These are phyloP conservation scores for Nepenthes mirabilis DNA, from an alignment of 148 eudicot species.

Conservation along the genomic window DNA sequence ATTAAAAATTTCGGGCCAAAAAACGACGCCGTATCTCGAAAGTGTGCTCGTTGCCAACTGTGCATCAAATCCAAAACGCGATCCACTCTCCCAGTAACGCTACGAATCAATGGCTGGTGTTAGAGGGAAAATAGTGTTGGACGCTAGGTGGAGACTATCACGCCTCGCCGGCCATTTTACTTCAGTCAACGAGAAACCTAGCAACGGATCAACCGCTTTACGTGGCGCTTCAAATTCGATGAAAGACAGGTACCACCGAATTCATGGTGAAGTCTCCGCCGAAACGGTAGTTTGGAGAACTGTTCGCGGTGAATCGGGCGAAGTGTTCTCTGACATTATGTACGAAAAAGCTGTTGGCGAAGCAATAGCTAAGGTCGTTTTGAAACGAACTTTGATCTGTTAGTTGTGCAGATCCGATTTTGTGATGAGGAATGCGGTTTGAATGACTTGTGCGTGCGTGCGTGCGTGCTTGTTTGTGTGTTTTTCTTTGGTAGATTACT, in stretches of 20 bases:
- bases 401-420: too few species aligned
- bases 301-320: conserved; percentile 41
- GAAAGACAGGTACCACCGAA: conserved; percentile 46
- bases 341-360: conserved; percentile 84
- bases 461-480: not conserved
- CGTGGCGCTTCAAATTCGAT: conserved; percentile 17
- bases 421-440: not conserved
- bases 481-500: conserved; percentile 43
- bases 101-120: not conserved
- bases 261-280: conserved; percentile 61
- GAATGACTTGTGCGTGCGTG: not conserved
- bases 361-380: conserved; percentile 77
- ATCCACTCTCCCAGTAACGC: too few species aligned
- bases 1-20: too few species aligned
- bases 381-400: too few species aligned
- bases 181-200: not conserved
- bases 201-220: not conserved
- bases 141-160: conserved; percentile 1
- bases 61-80: too few species aligned
- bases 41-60: too few species aligned
- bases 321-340: conserved; percentile 55
- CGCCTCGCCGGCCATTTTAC: conserved; percentile 5
- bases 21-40: too few species aligned
- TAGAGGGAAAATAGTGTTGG: too few species aligned
- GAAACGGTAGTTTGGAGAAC: conserved; percentile 43